Conservation (phyloP, 805 yeast genomes). For the Teunomyces cretensis region DNA sequence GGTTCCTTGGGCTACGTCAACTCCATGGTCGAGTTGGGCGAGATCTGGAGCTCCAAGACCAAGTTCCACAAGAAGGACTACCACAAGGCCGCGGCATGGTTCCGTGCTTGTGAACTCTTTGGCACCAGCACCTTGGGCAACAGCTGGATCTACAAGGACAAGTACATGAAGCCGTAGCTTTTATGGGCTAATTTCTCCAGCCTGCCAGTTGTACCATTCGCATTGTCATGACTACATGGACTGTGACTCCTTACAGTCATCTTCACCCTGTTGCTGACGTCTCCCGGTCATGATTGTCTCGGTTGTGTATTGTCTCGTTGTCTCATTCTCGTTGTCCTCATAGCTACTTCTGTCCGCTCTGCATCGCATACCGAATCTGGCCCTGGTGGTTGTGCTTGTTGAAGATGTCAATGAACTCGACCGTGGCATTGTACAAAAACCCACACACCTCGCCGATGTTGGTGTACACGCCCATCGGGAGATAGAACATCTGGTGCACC, state of each 20-base stretch:
- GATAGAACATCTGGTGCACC: constrained; percentile 23
- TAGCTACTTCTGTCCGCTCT: constrained; percentile 3
- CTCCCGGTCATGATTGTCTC: no score
- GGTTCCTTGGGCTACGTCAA: constrained; percentile 67
- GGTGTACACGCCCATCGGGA: constrained; percentile 40
- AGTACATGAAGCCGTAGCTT: constrained; percentile 46
- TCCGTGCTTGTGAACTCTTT: constrained; percentile 59
- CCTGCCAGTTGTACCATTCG: no score
- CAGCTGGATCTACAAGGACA: constrained; percentile 73
- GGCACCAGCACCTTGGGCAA: constrained; percentile 66
- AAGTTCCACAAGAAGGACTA: constrained; percentile 56
- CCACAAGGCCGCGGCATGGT: constrained; percentile 67
- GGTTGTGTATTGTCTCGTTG: no score
- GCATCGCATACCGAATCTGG: constrained; percentile 11
- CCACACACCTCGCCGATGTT: constrained; percentile 32
- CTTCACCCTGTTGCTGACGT: no score
- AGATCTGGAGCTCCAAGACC: constrained; percentile 61
- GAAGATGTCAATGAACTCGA: constrained; percentile 30
- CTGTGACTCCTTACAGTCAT: no score
- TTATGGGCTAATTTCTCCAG: no score
- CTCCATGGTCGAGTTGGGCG: constrained; percentile 70
- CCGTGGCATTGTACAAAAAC: constrained; percentile 27
- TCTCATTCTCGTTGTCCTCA: neutral
- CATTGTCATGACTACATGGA: no score
- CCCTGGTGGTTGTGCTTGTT: constrained; percentile 13